Base-by-base conservation (phyloP, 441 rosid genomes). In the Omphalea diandra region DNA sequence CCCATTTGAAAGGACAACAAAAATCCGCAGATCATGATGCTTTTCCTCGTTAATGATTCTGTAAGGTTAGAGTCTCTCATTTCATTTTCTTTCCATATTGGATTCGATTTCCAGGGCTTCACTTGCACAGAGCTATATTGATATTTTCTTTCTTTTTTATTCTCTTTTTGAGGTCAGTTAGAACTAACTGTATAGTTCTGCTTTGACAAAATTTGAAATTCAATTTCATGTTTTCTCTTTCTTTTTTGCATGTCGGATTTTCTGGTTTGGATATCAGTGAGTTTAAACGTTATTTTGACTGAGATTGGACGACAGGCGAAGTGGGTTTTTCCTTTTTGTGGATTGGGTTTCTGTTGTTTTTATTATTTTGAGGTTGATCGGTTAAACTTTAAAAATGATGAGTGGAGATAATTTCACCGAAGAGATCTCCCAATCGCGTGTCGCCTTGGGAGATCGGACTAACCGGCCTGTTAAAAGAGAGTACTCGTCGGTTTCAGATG, bases 381-480 rank as follows among this genome's bases (percentile, higher is more conserved):
- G 61, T 50, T 76, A 57, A 38, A 47, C 63, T 62, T n/a, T n/a
- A n/a, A n/a, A n/a, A 69, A 75, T 47, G 68, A 85, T 89, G 94
- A 79, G 77, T 74, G 89, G 84, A 69, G 87, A 85, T 47, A 82
- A 77, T 59, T 77, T 76, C 71, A 79, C 66, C 10, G 74, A 69
- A 54, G 82, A 49, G 65, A 63, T 64, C 36, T 64, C 71, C 38
- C 63, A 65, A 49, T 44, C 52, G 17, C 86, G 89, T 40, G 72
- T 66, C 15, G 79, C 73, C 46, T 82, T 91, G 69, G 80, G 86
- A 22, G 97, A 93, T 79, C 53, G 88, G 75, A 86, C 89, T 15
- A 93, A 89, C 69, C 62, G 73, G 7, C 78, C 88, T 0, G 71
- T 40, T 14, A 91, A 91, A 63, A 82, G 97, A 74, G 82, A 71